Conservation (phyloP, 1,139 yeast species). For the Saccharomycopsis crataegensis region DNA sequence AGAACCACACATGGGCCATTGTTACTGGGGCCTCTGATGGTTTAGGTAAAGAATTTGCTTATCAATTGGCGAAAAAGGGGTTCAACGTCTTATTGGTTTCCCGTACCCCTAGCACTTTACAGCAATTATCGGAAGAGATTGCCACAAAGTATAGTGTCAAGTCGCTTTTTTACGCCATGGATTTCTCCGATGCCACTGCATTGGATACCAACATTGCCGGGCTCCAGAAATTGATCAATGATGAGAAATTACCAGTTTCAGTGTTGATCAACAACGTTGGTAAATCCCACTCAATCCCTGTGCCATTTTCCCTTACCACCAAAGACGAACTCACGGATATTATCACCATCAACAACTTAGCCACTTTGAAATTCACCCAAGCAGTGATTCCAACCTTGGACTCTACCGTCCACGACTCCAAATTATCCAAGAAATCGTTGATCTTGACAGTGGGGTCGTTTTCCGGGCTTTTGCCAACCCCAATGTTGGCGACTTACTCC, state of each 20-base stretch:
- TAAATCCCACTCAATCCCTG: constrained; percentile 89
- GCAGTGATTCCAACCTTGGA: constrained; percentile 61
- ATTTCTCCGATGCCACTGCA: constrained; percentile 44
- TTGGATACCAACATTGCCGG: constrained; percentile 21
- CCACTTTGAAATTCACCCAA: constrained; percentile 80
- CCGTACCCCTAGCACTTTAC: constrained; percentile 74
- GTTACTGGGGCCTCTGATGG: constrained; percentile 98
- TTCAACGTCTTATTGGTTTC: constrained; percentile 79
- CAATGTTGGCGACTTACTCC: constrained; percentile 85
- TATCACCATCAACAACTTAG: constrained; percentile 76
- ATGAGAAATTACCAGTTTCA: constrained; percentile 46
- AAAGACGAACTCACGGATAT: constrained; percentile 68
- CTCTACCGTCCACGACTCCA: constrained; percentile 36
- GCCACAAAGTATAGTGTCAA: constrained; percentile 50
- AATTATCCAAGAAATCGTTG: constrained; percentile 50
- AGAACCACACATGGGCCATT: constrained; percentile 70
- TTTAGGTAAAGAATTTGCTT: constrained; percentile 85
- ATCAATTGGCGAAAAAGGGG: constrained; percentile 79
- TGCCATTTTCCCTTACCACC: constrained; percentile 78
- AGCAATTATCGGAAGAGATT: constrained; percentile 58
- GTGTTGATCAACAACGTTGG: constrained; percentile 91
- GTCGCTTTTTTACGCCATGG: constrained; percentile 68
- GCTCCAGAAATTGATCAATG: constrained; percentile 22
- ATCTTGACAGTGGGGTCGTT: constrained; percentile 95
- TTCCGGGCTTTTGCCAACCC: constrained; percentile 91